These are phyloP conservation scores for Dendryphion nanum DNA, from an alignment of 2,329 filamentous ascomycete species.

Conservation along the genomic window DNA sequence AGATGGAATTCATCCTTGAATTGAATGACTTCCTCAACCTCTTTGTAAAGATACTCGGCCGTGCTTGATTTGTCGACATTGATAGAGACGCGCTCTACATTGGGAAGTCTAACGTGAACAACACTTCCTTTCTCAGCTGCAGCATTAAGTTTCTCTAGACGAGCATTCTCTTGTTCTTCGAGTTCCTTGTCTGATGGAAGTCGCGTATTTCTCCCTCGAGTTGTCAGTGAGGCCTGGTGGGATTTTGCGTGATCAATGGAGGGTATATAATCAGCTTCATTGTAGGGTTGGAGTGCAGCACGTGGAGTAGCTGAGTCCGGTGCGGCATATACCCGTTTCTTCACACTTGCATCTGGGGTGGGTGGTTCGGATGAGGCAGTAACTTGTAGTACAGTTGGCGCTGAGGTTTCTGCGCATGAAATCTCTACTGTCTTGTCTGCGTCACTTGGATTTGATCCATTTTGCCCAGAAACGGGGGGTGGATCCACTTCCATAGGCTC, in stretches of 20 bases:
- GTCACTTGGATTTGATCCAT: constrained; percentile 13
- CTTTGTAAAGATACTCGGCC: constrained; percentile 69
- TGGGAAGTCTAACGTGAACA: constrained; percentile 83
- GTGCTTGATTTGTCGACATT: constrained; percentile 68
- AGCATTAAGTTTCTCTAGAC: constrained; percentile 63
- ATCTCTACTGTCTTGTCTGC: constrained; percentile 16
- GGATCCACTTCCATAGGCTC: constrained; percentile 32
- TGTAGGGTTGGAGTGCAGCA: constrained; percentile 65
- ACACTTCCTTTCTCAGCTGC: constrained; percentile 61
- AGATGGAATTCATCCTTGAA: constrained; percentile 69
- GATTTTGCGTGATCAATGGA: constrained; percentile 73
- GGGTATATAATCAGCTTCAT: constrained; percentile 74
- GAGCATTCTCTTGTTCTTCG: constrained; percentile 64
- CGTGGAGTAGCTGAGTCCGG: constrained; percentile 72
- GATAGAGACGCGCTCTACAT: constrained; percentile 75
- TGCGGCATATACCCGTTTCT: constrained; percentile 71
- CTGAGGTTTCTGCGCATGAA: constrained; percentile 9
- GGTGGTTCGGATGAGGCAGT: constrained; percentile 10
- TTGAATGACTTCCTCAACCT: constrained; percentile 71
- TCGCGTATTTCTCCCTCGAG: constrained; percentile 67
- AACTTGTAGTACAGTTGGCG: constrained; percentile 12
- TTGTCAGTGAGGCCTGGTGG: constrained; percentile 67
- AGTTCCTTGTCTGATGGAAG: constrained; percentile 82
- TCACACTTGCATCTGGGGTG: constrained; percentile 19
- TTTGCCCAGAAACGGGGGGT: constrained; percentile 13